Conservation (phyloP, 2,329 filamentous ascomycete species). For the Alternaria incomplexa region DNA sequence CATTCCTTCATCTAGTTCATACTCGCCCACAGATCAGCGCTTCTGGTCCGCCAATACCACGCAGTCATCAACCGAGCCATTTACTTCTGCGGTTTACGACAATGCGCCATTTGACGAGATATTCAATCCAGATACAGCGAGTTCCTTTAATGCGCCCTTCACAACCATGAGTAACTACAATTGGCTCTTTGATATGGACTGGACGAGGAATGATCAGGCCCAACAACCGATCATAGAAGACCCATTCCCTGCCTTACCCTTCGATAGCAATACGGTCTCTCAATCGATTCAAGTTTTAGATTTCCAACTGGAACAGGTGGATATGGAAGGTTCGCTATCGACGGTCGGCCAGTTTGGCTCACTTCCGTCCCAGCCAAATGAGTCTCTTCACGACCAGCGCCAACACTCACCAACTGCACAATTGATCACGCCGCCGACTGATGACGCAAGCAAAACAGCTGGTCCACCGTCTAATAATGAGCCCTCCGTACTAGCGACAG, state of each 20-base stretch:
- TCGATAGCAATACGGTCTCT: constrained; percentile 20
- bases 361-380: constrained; percentile 26
- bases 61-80: constrained; percentile 35
- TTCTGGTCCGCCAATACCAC: constrained; percentile 43
- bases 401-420: constrained; percentile 19
- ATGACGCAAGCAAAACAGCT: constrained; percentile 10
- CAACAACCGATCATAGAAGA: constrained; percentile 29
- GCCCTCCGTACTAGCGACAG: not conserved
- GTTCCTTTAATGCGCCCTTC: constrained; percentile 70
- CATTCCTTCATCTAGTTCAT: constrained; percentile 24
- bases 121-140: constrained; percentile 67
- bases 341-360: constrained; percentile 31
- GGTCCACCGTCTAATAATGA: not conserved
- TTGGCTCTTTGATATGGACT: constrained; percentile 64
- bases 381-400: constrained; percentile 30
- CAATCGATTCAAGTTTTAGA: constrained; percentile 31
- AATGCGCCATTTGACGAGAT: constrained; percentile 59
- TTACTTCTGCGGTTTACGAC: constrained; percentile 29
- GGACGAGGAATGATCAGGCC: constrained; percentile 23
- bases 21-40: constrained; percentile 35
- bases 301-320: constrained; percentile 33
- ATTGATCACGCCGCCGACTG: constrained; percentile 28
- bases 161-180: constrained; percentile 68
- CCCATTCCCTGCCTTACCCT: constrained; percentile 27
- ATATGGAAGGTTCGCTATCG: constrained; percentile 26